Conservation (phyloP, 169 alveolate species). For the Cytauxzoon felis region DNA sequence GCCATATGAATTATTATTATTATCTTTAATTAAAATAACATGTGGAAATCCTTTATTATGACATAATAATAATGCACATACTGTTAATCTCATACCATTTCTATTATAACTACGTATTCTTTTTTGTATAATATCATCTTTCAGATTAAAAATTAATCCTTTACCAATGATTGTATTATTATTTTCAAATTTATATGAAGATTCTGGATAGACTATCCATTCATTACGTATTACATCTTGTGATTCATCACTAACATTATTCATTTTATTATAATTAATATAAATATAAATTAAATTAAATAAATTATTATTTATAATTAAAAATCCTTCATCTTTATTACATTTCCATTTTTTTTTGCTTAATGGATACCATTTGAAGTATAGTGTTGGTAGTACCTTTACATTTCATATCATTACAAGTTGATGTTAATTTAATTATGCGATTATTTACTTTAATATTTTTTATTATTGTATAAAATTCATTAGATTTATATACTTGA, state of each 20-base stretch:
- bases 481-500: conserved; percentile 8
- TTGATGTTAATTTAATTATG: conserved; percentile 49
- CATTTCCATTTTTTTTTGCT: conserved; percentile 1
- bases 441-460: conserved; percentile 50
- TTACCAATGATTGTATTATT: conserved; percentile 29
- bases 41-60: conserved; percentile 70
- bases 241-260: conserved; percentile 2
- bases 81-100: conserved; percentile 68
- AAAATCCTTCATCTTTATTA: neutral
- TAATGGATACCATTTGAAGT: conserved; percentile 21
- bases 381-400: conserved; percentile 17
- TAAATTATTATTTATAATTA: neutral
- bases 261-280: neutral
- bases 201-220: conserved; percentile 55
- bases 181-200: conserved; percentile 26
- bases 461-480: conserved; percentile 53
- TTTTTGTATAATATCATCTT: conserved; percentile 26
- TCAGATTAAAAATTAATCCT: conserved; percentile 24
- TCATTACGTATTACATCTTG: conserved; percentile 21
- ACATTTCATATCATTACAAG: conserved; percentile 34
- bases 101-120: conserved; percentile 61
- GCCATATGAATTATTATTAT: conserved; percentile 44
- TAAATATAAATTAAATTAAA: neutral
- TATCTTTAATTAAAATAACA: conserved; percentile 41
- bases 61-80: conserved; percentile 66